A percentile compares a stretch with the other conserved stretches of the same genome.
Evolutionary conservation across 2,329 filamentous ascomycete genomes (phyloP).

Genomic region (Ceratocystis variospora): DNA sequence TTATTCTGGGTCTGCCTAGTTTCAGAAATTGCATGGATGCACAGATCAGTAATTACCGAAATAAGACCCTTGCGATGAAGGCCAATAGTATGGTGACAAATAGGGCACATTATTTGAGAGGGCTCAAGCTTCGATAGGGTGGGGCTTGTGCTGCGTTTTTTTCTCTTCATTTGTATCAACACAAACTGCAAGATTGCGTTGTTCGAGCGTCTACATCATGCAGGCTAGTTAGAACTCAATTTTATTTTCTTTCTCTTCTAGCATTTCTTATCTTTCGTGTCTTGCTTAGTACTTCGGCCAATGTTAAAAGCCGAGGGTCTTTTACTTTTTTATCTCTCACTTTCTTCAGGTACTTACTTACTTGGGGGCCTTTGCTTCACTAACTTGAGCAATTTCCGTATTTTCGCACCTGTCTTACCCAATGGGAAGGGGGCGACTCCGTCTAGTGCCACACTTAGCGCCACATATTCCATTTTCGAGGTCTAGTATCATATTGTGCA

Average conservation of each 20-base stretch:
- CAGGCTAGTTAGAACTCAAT: not conserved
- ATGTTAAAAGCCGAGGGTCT: not conserved
- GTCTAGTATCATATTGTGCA: not conserved
- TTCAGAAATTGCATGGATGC: conserved; percentile 1
- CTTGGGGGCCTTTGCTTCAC: no score
- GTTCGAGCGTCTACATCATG: not conserved
- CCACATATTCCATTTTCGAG: no score
- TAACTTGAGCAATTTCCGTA: no score
- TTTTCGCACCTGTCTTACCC: no score
- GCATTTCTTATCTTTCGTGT: not conserved
- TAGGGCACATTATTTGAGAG: not conserved
- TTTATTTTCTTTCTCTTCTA: not conserved
- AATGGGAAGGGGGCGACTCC: no score
- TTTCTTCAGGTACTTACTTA: no score
- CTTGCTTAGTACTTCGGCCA: no score
- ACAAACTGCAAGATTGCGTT: not conserved
- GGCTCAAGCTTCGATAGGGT: not conserved
- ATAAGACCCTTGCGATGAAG: not conserved
- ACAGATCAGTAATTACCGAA: conserved; percentile 5
- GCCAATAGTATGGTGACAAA: not conserved
- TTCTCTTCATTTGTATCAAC: not conserved
- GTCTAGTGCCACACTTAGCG: no score
- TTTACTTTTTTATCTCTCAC: no score
- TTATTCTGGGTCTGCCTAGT: not conserved
- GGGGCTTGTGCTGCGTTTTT: not conserved